These are phyloP conservation scores for Flaveria bidentis DNA, from an alignment of 129 eudicot species.

Conservation along the genomic window DNA sequence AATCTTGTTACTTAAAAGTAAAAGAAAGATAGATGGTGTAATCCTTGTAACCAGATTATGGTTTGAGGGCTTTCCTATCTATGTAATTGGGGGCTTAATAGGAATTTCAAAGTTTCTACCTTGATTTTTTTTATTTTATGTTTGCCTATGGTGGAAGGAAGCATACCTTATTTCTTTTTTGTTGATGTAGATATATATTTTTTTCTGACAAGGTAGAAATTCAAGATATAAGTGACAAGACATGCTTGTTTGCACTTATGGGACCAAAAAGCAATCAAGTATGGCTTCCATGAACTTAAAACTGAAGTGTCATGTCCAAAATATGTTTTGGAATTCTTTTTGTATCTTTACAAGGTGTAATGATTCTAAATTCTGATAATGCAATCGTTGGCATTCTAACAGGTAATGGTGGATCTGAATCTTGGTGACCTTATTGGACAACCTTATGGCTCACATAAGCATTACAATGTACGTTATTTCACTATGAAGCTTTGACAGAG, in stretches of 20 bases:
- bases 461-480: slow-evolving; percentile 56
- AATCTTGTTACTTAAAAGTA: background rate
- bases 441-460: slow-evolving; percentile 85
- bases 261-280: slow-evolving; percentile 86
- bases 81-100: background rate
- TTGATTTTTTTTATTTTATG: background rate
- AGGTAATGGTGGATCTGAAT: slow-evolving; percentile 66
- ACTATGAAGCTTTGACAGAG: background rate
- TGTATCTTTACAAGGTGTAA: slow-evolving; percentile 10
- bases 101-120: background rate
- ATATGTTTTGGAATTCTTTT: background rate
- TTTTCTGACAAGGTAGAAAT: slow-evolving; percentile 87
- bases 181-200: slow-evolving; percentile 68
- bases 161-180: background rate
- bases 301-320: background rate
- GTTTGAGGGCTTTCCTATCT: background rate
- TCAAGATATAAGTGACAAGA: slow-evolving; percentile 65
- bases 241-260: slow-evolving; percentile 72
- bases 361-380: slow-evolving; percentile 22
- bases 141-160: background rate
- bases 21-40: background rate
- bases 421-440: slow-evolving; percentile 73
- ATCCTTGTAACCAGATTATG: background rate
- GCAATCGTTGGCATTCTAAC: slow-evolving; percentile 31
- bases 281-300: slow-evolving; percentile 32